Conservation (phyloP, 116 monocot species). For the Posidonia oceanica region DNA sequence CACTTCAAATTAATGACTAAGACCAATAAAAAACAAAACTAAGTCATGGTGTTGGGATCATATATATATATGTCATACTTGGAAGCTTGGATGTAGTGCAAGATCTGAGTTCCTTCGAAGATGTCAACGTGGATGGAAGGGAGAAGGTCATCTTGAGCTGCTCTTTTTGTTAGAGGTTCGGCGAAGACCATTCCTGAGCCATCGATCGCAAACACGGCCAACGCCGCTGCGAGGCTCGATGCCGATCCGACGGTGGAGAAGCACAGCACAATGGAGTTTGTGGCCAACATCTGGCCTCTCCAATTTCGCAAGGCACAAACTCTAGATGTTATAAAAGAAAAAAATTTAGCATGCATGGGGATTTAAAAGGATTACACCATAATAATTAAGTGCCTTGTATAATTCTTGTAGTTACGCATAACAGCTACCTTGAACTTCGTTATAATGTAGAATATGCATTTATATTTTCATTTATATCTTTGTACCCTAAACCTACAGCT, state of each 20-base stretch:
- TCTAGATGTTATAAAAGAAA: slow-evolving; percentile 1
- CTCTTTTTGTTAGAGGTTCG: slow-evolving; percentile 20
- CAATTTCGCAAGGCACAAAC: slow-evolving; percentile 38
- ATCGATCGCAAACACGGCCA: slow-evolving; percentile 27
- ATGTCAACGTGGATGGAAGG: slow-evolving; percentile 66
- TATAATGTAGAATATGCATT: too few species aligned
- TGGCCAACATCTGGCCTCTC: slow-evolving; percentile 16
- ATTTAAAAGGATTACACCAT: neutral
- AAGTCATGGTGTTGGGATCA: too few species aligned
- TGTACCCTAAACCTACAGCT: too few species aligned
- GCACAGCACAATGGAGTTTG: slow-evolving; percentile 46
- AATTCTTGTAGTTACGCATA: too few species aligned
- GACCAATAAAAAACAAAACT: too few species aligned
- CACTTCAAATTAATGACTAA: neutral
- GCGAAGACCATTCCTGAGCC: slow-evolving; percentile 51
- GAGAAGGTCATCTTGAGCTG: slow-evolving; percentile 41
- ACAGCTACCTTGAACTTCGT: too few species aligned
- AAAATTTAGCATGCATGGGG: neutral
- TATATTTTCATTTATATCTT: too few species aligned
- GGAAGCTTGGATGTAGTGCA: slow-evolving; percentile 44
- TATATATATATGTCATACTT: slow-evolving; percentile 10
- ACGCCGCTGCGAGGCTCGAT: slow-evolving; percentile 39
- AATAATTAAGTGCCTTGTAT: neutral
- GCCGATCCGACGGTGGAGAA: slow-evolving; percentile 38
- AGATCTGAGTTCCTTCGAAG: slow-evolving; percentile 51